Conservation (phyloP, 176 grass and related monocot genomes). For the Hordeum marinum region DNA sequence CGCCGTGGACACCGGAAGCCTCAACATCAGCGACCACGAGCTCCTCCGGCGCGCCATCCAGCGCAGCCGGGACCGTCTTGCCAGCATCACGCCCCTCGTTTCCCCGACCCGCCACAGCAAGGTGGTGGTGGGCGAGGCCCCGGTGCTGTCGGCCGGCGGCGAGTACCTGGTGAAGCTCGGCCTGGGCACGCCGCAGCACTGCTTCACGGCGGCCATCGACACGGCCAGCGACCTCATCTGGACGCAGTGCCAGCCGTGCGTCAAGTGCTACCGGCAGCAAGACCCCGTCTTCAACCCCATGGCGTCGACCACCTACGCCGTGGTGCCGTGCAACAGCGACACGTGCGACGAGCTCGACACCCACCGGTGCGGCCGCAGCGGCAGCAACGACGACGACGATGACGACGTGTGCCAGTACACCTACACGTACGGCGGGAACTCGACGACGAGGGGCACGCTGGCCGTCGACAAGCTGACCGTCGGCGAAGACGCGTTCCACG, state of each 20-base stretch:
- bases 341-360: conserved; percentile 26
- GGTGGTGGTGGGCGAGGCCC: conserved; percentile 11
- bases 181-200: conserved; percentile 40
- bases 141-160: conserved; percentile 23
- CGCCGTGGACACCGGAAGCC: background rate
- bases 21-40: conserved; percentile 38
- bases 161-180: conserved; percentile 59
- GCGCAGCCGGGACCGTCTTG: conserved; percentile 41
- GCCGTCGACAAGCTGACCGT: conserved; percentile 45
- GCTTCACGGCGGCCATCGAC: conserved; percentile 44
- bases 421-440: conserved; percentile 49
- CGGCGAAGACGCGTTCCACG: conserved; percentile 29
- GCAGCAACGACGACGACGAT: background rate
- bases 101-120: background rate
- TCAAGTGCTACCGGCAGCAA: conserved; percentile 40
- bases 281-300: conserved; percentile 52
- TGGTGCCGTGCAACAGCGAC: conserved; percentile 41
- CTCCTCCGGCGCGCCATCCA: conserved; percentile 36
- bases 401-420: conserved; percentile 46
- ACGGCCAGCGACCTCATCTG: conserved; percentile 57
- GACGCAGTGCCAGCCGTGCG: conserved; percentile 59
- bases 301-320: conserved; percentile 40
- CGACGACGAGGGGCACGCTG: conserved; percentile 36
- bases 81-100: background rate
- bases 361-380: conserved; percentile 20